Percentiles rank a stretch among this genome's conserved stretches.
Evolutionary conservation across 306 rosid species (phyloP).

Genomic region (Cucumis sativus): DNA sequence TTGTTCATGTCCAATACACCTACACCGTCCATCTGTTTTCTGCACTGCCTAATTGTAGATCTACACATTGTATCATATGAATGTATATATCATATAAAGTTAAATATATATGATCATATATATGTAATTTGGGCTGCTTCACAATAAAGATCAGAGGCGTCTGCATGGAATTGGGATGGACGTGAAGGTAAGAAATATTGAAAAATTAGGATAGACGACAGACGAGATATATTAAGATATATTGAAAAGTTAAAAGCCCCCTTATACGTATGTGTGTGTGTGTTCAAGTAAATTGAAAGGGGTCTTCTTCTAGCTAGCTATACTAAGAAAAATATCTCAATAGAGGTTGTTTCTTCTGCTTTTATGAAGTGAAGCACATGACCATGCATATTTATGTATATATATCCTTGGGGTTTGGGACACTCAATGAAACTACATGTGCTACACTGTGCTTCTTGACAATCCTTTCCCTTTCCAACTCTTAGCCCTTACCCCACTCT

Average conservation of each 20-base stretch:
- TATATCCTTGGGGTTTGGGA: not conserved
- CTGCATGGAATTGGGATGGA: not conserved
- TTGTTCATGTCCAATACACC: no score
- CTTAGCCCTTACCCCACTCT: not conserved
- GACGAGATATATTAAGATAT: no score
- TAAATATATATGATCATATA: no score
- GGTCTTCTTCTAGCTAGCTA: no score
- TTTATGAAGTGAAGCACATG: not conserved
- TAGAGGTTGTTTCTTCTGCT: not conserved
- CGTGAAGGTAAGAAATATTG: not conserved
- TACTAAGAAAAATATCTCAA: not conserved
- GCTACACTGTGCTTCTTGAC: not conserved
- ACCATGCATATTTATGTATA: not conserved
- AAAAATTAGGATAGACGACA: no score
- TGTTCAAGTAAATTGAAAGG: no score
- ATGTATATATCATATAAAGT: no score
- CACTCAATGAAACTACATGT: not conserved
- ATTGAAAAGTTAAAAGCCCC: no score
- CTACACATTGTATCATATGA: no score
- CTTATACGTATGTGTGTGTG: no score
- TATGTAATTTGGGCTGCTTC: not conserved
- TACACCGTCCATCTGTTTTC: no score
- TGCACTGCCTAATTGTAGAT: no score
- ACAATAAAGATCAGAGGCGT: not conserved
- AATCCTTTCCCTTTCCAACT: constrained; percentile 1